These are phyloP conservation scores for Areca catechu DNA, from an alignment of 176 grass and related monocot species.

Conservation along the genomic window DNA sequence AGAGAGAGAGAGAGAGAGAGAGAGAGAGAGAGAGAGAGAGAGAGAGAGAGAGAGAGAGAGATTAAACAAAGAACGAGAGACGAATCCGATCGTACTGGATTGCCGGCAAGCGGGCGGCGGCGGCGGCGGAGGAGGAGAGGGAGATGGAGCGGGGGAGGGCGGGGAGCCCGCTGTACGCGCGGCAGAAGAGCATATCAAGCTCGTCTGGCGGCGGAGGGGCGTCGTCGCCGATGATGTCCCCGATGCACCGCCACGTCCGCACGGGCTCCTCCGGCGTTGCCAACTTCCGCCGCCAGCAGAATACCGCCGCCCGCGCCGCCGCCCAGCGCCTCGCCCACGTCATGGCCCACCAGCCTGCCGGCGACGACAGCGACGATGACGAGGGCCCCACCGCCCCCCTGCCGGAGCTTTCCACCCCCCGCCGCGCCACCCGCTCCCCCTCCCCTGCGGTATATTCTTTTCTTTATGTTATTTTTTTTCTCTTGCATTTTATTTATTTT, in stretches of 20 bases:
- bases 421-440: slow-evolving; percentile 37
- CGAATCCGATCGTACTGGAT: too few species aligned
- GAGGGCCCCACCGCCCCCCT: slow-evolving; percentile 34
- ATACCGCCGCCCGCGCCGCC: slow-evolving; percentile 61
- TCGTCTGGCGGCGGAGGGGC: background rate
- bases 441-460: slow-evolving; percentile 59
- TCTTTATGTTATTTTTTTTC: background rate
- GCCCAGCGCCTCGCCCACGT: slow-evolving; percentile 85
- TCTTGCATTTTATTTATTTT: too few species aligned
- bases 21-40: too few species aligned
- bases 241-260: slow-evolving; percentile 27
- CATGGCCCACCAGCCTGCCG: slow-evolving; percentile 42
- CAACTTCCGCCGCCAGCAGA: slow-evolving; percentile 30
- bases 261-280: slow-evolving; percentile 28
- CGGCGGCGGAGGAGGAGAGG: slow-evolving; percentile 35
- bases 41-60: too few species aligned
- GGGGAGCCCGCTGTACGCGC: slow-evolving; percentile 33
- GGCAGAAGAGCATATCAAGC: slow-evolving; percentile 31
- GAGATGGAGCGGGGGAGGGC: slow-evolving; percentile 20
- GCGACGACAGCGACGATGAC: slow-evolving; percentile 18
- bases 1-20: too few species aligned
- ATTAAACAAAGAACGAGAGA: too few species aligned
- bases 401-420: slow-evolving; percentile 59
- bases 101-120: slow-evolving; percentile 29
- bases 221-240: slow-evolving; percentile 42